Base-by-base conservation (phyloP, 2,329 filamentous ascomycete genomes). In the Colletotrichum ledebouriae region DNA sequence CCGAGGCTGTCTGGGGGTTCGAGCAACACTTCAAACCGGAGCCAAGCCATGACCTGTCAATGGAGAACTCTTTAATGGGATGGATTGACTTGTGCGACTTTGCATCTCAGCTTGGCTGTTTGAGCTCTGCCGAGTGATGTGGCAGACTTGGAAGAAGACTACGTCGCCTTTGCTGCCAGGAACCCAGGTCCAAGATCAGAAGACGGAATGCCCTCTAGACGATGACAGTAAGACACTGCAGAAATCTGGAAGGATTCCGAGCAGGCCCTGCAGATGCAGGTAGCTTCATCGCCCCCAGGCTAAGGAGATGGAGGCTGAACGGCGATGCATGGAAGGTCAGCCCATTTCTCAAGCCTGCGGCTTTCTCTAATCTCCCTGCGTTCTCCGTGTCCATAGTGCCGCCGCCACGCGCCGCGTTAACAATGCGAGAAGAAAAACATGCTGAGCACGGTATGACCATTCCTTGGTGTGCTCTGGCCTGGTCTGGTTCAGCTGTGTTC, bases 321-420 rank as follows among this genome's bases (percentile, higher is more conserved):
- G 65, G 65, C 22, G 53, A 59, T 64, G 65, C 65, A 68, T 68
- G 55, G 53, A 68, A 68, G 25, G 13, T n/a, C 37, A 47, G 52
- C n/a, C 64, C 53, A 53, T 29, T 39, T 52, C 44, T 17, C 20
- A 63, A 34, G 46, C 33, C 25, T n/a, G 44, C 17, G n/a, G 13
- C 7, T 29, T 29, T 15, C 34, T 34, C 10, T 42, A 29, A 47
- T 67, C 47, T 64, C 65, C 65, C 61, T 64, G 39, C 65, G 53
- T 68, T 68, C 59, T 44, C 20, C 20, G 42, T 17, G 52, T 44
- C 33, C 37, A 59, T 67, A 55, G 59, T 55, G 37, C 39, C 41
- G 46, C 55, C 53, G 60, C 65, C 53, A 68, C 53, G 20, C 6
- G 29, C 29, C 20, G 53, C 29, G 29, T 52, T 13, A 29, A 3